Evolutionary conservation across 129 eudicot species (phyloP).

Genomic region (Arctium lappa): DNA sequence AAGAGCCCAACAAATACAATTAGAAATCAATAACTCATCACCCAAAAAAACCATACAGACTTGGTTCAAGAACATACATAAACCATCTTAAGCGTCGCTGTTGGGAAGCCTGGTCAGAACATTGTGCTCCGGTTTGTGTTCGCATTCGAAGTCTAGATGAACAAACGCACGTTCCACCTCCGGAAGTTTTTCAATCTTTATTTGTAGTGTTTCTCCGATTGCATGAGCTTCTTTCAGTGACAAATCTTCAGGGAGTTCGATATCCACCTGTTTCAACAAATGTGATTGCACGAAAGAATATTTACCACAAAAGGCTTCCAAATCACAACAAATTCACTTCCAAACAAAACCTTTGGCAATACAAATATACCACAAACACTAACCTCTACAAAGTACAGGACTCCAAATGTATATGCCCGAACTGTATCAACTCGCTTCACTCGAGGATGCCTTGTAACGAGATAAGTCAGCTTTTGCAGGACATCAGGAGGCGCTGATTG

Average conservation of each 20-base stretch:
- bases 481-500: conserved; percentile 93
- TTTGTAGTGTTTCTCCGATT: conserved; percentile 75
- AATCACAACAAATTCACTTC: background rate
- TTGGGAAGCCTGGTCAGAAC: conserved; percentile 72
- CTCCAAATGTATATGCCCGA: conserved; percentile 92
- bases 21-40: background rate
- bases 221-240: conserved; percentile 82
- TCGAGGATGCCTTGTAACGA: conserved; percentile 76
- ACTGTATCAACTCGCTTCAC: conserved; percentile 89
- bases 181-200: conserved; percentile 69
- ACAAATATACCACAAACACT: conserved; percentile 7
- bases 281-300: background rate
- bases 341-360: background rate
- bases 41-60: background rate
- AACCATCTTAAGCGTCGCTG: conserved; percentile 46
- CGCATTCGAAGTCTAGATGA: conserved; percentile 83
- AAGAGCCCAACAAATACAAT: background rate
- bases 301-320: background rate
- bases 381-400: conserved; percentile 82
- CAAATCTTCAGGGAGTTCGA: conserved; percentile 82
- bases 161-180: conserved; percentile 94
- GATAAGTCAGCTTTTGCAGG: conserved; percentile 82
- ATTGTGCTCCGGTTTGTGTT: conserved; percentile 89
- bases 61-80: background rate
- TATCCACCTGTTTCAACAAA: conserved; percentile 59